Evolutionary conservation across 2,329 filamentous ascomycete species (phyloP).

Genomic region (Exophiala phaeomuriformis): DNA sequence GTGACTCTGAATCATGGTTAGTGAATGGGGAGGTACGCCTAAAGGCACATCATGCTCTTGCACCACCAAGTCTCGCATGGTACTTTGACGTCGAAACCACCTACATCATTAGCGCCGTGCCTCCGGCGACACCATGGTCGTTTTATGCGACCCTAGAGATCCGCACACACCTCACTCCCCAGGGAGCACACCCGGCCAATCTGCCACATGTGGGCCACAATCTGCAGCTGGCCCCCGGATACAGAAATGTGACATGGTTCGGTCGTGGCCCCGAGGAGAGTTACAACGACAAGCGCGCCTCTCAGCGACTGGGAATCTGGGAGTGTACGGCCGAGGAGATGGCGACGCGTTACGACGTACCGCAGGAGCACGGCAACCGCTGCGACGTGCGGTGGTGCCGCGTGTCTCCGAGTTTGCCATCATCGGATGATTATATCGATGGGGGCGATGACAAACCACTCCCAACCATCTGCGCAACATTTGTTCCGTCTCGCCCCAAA

Average conservation of each 20-base stretch:
- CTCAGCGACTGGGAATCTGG: constrained; percentile 50
- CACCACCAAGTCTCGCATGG: constrained; percentile 57
- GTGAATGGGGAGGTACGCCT: constrained; percentile 34
- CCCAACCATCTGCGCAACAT: constrained; percentile 8
- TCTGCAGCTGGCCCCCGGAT: constrained; percentile 43
- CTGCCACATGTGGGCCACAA: constrained; percentile 58
- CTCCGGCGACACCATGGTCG: not conserved
- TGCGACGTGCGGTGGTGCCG: constrained; percentile 53
- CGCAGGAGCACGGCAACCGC: constrained; percentile 61
- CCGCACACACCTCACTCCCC: constrained; percentile 8
- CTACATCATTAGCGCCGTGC: constrained; percentile 10
- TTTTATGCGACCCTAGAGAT: constrained; percentile 2
- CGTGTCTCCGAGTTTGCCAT: not conserved
- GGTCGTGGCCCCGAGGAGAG: constrained; percentile 59
- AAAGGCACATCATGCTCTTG: constrained; percentile 36
- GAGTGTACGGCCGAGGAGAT: constrained; percentile 42
- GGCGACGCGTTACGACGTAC: constrained; percentile 56
- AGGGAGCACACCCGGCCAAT: constrained; percentile 7
- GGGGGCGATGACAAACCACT: not conserved
- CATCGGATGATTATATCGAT: not conserved
- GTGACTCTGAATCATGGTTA: not conserved
- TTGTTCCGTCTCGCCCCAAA: not conserved
- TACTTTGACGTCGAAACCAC: constrained; percentile 39
- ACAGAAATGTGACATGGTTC: constrained; percentile 52
- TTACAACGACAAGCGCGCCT: constrained; percentile 59